Conservation (phyloP, 305 asterid genomes). For the Fraxinus albicans region DNA sequence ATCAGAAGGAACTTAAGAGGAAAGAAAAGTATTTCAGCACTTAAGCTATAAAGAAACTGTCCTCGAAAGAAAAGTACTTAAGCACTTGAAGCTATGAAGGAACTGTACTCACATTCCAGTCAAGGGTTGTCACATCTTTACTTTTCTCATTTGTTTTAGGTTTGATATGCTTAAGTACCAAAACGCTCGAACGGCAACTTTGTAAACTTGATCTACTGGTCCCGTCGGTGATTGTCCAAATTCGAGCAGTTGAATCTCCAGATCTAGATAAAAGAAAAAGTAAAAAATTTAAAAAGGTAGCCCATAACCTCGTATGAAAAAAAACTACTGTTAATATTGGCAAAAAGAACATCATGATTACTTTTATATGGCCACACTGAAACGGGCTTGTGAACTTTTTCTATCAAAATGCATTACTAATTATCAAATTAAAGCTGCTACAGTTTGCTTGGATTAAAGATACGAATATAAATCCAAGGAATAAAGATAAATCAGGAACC, state of each 20-base stretch:
- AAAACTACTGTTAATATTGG: neutral
- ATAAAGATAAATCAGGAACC: neutral
- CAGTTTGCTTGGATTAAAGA: neutral
- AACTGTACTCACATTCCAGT: conserved; percentile 40
- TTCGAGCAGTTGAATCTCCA: conserved; percentile 41
- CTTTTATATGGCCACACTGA: neutral
- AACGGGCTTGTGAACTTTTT: neutral
- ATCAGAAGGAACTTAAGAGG: neutral
- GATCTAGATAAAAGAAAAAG: conserved; percentile 21
- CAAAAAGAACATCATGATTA: neutral
- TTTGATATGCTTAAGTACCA: conserved; percentile 30
- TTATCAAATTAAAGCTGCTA: neutral
- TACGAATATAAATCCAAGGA: neutral
- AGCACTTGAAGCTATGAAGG: neutral
- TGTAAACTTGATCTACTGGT: conserved; percentile 12
- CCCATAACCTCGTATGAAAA: neutral
- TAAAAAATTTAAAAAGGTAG: neutral
- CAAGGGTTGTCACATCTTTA: conserved; percentile 35
- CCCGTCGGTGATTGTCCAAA: conserved; percentile 32
- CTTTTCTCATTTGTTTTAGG: conserved; percentile 31
- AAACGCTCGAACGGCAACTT: conserved; percentile 11
- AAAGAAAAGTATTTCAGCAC: neutral
- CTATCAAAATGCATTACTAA: neutral
- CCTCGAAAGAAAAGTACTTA: conserved; percentile 11
- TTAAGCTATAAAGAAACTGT: neutral